Conservation (phyloP, 1,139 yeast species). For the Suhomyces choctaworum region DNA sequence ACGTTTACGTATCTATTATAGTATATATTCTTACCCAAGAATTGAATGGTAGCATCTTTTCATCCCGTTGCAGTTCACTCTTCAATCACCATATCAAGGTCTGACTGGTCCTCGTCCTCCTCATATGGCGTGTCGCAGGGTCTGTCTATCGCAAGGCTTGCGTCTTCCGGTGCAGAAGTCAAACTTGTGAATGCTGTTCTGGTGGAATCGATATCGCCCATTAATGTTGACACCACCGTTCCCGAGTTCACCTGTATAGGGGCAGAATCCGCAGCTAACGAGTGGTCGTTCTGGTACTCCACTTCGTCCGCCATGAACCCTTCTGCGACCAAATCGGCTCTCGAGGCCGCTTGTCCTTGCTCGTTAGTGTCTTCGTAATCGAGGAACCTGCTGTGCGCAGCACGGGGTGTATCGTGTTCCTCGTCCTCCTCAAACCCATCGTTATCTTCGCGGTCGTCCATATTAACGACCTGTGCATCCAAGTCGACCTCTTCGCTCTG, state of each 20-base stretch:
- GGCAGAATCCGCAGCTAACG: conserved; percentile 22
- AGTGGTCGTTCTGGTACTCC: conserved; percentile 58
- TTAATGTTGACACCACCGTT: conserved; percentile 13
- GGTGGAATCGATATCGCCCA: conserved; percentile 18
- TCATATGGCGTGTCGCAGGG: conserved; percentile 15
- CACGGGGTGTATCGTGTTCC: conserved; percentile 13
- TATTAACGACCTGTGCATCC: conserved; percentile 51
- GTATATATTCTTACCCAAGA: background rate
- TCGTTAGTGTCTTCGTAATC: conserved; percentile 2
- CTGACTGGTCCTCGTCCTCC: conserved; percentile 32
- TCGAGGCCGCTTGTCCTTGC: conserved; percentile 4
- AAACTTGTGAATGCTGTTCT: conserved; percentile 22
- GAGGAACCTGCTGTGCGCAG: conserved; percentile 2
- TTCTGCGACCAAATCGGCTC: conserved; percentile 20
- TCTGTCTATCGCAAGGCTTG: conserved; percentile 12
- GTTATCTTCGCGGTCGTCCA: conserved; percentile 27
- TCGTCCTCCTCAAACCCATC: conserved; percentile 17
- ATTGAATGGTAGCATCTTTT: too few relatives aligned
- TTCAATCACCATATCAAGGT: conserved; percentile 54
- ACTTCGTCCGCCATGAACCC: conserved; percentile 61
- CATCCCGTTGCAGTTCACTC: too few relatives aligned
- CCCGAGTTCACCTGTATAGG: conserved; percentile 25
- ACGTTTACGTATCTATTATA: too few relatives aligned
- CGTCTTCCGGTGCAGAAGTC: conserved; percentile 20
- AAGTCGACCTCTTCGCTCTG: conserved; percentile 33